phyloP scores from a whole-genome alignment of 768 basidiomycete genomes.

The Psilocybe azurescens region DNA sequence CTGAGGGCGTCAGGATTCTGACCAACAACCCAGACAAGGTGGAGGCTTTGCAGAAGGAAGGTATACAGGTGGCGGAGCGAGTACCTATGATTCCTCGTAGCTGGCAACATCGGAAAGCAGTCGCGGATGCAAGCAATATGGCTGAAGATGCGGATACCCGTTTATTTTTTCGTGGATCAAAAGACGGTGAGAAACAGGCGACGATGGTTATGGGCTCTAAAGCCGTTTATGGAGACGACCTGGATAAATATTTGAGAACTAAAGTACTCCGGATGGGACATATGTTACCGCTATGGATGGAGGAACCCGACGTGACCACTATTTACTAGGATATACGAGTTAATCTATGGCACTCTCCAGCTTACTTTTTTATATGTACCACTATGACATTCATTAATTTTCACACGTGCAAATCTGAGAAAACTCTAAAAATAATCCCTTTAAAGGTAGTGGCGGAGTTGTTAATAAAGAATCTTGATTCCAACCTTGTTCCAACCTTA shows the following conservation, averaged over 20 bases:
- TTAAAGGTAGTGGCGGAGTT: conserved; percentile 2
- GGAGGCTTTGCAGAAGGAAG: conserved; percentile 82
- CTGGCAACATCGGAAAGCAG: conserved; percentile 63
- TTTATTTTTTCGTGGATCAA: conserved; percentile 20
- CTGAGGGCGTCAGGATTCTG: conserved; percentile 74
- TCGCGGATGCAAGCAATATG: conserved; percentile 30
- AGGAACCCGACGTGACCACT: conserved; percentile 33
- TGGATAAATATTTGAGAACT: conserved; percentile 94
- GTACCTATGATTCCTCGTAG: conserved; percentile 94
- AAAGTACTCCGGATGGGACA: conserved; percentile 99
- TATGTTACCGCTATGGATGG: conserved; percentile 70
- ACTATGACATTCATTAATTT: neutral
- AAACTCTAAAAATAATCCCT: conserved; percentile 3
- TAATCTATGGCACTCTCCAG: conserved; percentile 13
- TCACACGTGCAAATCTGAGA: neutral
- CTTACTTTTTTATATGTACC: neutral
- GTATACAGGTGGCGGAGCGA: conserved; percentile 79
- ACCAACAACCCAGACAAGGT: conserved; percentile 99
- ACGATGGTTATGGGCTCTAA: conserved; percentile 75
- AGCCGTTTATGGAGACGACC: conserved; percentile 77
- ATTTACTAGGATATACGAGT: conserved; percentile 23
- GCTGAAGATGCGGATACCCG: conserved; percentile 20
- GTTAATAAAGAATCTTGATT: neutral
- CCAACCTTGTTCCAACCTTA: no score
- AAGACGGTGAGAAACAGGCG: conserved; percentile 42